These are phyloP conservation scores for Aureobasidium subglaciale DNA, from an alignment of 2,329 filamentous ascomycete genomes.

Conservation along the genomic window DNA sequence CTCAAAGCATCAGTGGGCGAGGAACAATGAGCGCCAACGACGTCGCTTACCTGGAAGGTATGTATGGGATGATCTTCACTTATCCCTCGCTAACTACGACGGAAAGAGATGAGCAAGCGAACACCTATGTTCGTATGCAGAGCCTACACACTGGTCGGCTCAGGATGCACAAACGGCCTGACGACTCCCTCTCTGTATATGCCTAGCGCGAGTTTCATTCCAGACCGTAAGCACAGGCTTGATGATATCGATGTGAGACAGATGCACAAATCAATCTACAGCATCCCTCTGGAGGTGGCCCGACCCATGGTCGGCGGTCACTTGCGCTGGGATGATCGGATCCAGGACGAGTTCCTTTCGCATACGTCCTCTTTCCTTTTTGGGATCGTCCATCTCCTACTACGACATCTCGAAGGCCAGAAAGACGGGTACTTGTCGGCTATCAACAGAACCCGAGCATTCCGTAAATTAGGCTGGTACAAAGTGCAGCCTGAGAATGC, in stretches of 20 bases:
- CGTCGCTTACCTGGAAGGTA: background rate
- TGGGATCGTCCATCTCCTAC: background rate
- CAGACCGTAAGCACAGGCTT: background rate
- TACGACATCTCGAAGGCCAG: background rate
- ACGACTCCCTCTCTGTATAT: background rate
- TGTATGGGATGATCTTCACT: background rate
- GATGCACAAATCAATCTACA: background rate
- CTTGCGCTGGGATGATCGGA: background rate
- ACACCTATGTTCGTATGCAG: background rate
- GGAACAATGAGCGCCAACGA: background rate
- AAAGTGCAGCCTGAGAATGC: background rate
- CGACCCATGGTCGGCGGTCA: background rate
- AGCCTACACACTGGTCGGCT: background rate
- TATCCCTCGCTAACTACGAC: background rate
- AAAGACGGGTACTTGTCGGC: background rate
- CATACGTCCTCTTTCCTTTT: background rate
- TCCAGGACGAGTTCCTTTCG: background rate
- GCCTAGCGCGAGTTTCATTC: background rate
- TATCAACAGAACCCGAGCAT: background rate
- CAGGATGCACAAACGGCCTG: background rate
- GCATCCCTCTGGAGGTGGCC: background rate
- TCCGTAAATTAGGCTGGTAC: background rate
- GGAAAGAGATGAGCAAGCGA: background rate
- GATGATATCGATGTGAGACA: background rate
- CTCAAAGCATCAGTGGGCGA: background rate